Percentiles rank a stretch among this genome's conserved stretches.
phyloP scores from a whole-genome alignment of 176 grass and related monocot species.

The Aegilops bicornis region DNA sequence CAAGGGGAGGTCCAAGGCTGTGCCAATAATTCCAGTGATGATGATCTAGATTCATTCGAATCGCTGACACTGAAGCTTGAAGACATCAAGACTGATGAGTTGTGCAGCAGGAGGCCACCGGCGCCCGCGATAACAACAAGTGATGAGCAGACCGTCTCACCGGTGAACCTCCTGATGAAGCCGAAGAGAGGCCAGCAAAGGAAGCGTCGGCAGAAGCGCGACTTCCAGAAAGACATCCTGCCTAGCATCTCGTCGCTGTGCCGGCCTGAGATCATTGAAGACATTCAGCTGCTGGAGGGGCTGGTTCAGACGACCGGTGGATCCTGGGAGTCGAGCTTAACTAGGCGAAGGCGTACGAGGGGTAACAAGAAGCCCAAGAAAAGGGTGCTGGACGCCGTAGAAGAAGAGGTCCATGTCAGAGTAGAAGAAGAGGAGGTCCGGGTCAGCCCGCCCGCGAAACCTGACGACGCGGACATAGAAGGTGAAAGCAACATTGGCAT shows the following conservation, averaged over 20 bases:
- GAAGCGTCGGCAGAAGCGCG: constrained; percentile 23
- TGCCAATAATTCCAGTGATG: neutral
- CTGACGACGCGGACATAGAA: neutral
- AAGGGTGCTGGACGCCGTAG: neutral
- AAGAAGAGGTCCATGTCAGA: neutral
- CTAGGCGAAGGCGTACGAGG: neutral
- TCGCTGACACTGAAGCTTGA: constrained; percentile 22
- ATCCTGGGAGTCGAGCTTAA: constrained; percentile 19
- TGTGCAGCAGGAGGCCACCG: neutral
- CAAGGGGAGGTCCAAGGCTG: neutral
- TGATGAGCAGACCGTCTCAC: neutral
- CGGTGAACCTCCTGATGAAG: neutral
- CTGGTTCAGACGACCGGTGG: constrained; percentile 12
- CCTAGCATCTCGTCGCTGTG: neutral
- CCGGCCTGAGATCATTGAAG: constrained; percentile 24
- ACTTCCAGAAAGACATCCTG: constrained; percentile 31
- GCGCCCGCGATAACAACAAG: neutral
- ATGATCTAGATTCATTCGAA: neutral
- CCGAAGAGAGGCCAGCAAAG: constrained; percentile 17
- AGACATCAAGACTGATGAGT: constrained; percentile 4
- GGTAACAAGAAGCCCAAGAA: neutral
- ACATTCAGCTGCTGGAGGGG: constrained; percentile 17
- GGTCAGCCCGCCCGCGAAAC: neutral
- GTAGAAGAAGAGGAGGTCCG: neutral
- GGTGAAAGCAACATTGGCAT: neutral